Conservation (phyloP, 2,329 filamentous ascomycete species). For the Talaromyces funiculosus region DNA sequence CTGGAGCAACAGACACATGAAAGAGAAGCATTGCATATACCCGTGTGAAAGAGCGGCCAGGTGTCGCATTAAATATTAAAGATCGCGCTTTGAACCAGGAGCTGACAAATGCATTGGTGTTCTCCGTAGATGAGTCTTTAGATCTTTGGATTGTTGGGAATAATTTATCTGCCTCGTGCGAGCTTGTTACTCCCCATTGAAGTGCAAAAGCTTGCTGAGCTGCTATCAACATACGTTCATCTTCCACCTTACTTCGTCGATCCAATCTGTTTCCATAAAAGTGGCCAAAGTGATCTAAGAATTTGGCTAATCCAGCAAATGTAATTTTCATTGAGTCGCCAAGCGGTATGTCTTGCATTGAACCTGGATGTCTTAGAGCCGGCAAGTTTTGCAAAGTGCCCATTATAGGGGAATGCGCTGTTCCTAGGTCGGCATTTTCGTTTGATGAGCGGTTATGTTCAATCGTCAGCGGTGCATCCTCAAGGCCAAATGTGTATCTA, state of each 20-base stretch:
- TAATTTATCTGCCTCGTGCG: not conserved
- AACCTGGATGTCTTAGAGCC: too few species aligned
- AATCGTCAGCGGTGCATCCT: not conserved
- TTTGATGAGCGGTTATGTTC: not conserved
- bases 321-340: not conserved
- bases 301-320: not conserved
- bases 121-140: not conserved
- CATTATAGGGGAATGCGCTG: not conserved
- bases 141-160: not conserved
- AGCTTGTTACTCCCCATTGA: not conserved
- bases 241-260: not conserved
- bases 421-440: not conserved
- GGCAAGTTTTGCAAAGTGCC: not conserved
- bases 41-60: not conserved
- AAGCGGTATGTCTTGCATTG: not conserved
- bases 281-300: slow-evolving; percentile 1
- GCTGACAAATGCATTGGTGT: not conserved
- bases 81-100: not conserved
- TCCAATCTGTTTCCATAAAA: not conserved
- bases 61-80: not conserved
- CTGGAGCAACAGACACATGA: not conserved
- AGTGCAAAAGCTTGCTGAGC: not conserved
- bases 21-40: slow-evolving; percentile 1
- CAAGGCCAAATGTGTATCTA: not conserved
- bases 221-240: not conserved